Evolutionary conservation across 23 red algal genomes (phyloP), one percentile per base, ranked within the genome.

Genomic region (Chondrus crispus): DNA sequence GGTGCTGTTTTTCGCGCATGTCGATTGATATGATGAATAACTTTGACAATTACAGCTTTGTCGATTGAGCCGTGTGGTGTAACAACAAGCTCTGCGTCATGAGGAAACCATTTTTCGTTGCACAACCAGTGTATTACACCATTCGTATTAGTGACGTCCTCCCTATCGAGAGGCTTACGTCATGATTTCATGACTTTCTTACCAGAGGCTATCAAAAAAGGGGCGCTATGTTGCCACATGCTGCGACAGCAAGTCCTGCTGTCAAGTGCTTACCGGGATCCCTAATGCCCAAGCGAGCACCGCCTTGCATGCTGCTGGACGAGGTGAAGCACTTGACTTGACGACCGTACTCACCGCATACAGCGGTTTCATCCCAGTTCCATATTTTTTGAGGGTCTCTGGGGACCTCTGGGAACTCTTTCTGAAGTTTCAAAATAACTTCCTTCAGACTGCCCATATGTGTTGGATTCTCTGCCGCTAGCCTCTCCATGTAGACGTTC

Each of bases 221-320:
- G 2, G 47, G 42, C 36, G 75, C 75, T 7, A 55, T 5, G 29
- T 80, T 4, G 28, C 75, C 75, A 36, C 48, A 46, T 13, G 75
- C 75, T 16, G 75, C 53, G 16, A 49, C 28, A 7, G 41, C 41
- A 18, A 80, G 53, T 13, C 46, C 75, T 11, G 75, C 75, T 3
- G 75, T 80, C 11, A 80, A 46, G 28, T 80, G 75, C 47, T 80
- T 80, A 3, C 75, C 75, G 40, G 35, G n/a, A 2, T 80, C 75
- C 47, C 58, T 80, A 19, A 80, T 80, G 2, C n/a, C 13, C 14
- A 54, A 52, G 10, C 47, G 13, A 2, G 46, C 58, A 12, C 47
- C 75, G 14, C 10, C 11, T 4, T 55, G 30, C 2, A 8, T 2
- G 2, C 16, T 51, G 28, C 58, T 32, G 3, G 75, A 80, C 3